These are phyloP conservation scores for Vitis rupestris DNA, from an alignment of 164 flowering plant species.

Conservation along the genomic window DNA sequence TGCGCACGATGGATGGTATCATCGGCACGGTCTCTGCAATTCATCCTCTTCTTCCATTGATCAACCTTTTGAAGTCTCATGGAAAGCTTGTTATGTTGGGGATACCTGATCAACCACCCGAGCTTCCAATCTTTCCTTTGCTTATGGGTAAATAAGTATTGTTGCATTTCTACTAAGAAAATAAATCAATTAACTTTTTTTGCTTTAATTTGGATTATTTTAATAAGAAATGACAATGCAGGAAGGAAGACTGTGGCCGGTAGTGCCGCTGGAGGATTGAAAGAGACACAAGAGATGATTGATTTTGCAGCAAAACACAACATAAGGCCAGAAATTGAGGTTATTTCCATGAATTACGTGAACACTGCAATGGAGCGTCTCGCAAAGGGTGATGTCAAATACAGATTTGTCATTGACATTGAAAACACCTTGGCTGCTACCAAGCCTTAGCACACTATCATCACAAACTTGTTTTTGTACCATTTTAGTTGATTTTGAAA, in stretches of 20 bases:
- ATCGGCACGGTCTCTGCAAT: slow-evolving; percentile 44
- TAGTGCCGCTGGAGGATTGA: slow-evolving; percentile 50
- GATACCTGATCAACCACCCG: slow-evolving; percentile 41
- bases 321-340: slow-evolving; percentile 51
- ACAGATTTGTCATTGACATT: slow-evolving; percentile 51
- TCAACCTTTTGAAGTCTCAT: slow-evolving; percentile 34
- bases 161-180: background rate
- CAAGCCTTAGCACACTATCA: too few relatives aligned
- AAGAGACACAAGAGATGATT: slow-evolving; percentile 66
- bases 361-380: slow-evolving; percentile 55
- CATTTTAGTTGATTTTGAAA: too few relatives aligned
- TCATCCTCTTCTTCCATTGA: slow-evolving; percentile 40
- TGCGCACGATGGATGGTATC: slow-evolving; percentile 45
- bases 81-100: slow-evolving; percentile 50
- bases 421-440: slow-evolving; percentile 10
- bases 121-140: slow-evolving; percentile 36
- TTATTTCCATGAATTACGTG: slow-evolving; percentile 42
- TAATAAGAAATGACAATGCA: slow-evolving; percentile 2
- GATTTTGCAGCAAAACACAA: slow-evolving; percentile 56
- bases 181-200: background rate
- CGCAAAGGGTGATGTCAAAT: slow-evolving; percentile 43
- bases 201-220: background rate
- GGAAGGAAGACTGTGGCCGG: slow-evolving; percentile 55
- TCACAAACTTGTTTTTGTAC: too few relatives aligned
- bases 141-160: slow-evolving; percentile 33